Evolutionary conservation across 1,284 basidiomycete genomes (phyloP), one percentile per base, ranked within the genome.

Genomic region (Papiliotrema flavescens): DNA sequence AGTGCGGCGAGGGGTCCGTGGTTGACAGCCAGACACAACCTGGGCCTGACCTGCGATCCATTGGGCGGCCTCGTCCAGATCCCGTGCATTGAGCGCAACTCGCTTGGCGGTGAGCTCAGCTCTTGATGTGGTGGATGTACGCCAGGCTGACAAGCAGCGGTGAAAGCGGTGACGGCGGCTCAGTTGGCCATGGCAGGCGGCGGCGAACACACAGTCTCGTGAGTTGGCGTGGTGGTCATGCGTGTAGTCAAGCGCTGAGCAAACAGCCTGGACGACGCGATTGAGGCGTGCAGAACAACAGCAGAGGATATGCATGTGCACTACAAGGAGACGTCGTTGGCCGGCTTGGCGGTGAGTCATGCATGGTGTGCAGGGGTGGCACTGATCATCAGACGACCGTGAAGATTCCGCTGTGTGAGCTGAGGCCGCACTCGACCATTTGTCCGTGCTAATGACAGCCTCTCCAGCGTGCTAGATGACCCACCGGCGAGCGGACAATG

Each of bases 201-300:
- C 65, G 92, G 90, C 0, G 82, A 89, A 54, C 66, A 69, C 54
- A 67, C 64, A 34, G 64, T 70, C 19, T 65, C 65, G 53, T 67
- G 24, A 43, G 52, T 51, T 43, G 32, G 28, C 35, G n/a, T 34
- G 17, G n/a, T 28, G 13, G n/a, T 19, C 20, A 24, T 17, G 37
- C 11, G 19, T 5, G 20, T 17, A 42, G 36, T 41, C 34, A 43
- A 35, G 9, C 36, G 28, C 39, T 43, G 20, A 43, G 51, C 20
- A 50, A 2, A 41, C 45, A 89, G 87, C 0, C 80, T 98, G 23
- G 94, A 98, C 70, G 92, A 97, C 73, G 94, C 94, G 0, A 97
- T 98, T 54, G 89, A 92, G 70, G 95, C 94, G 2, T 96, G 96
- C 89, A 81, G 91, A 36, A 77, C 95, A 39, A 97, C 94, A 0